Percentiles rank a stretch among this genome's conserved stretches.
phyloP scores from a whole-genome alignment of 495 filamentous ascomycete genomes.

The Talaromyces liani region DNA sequence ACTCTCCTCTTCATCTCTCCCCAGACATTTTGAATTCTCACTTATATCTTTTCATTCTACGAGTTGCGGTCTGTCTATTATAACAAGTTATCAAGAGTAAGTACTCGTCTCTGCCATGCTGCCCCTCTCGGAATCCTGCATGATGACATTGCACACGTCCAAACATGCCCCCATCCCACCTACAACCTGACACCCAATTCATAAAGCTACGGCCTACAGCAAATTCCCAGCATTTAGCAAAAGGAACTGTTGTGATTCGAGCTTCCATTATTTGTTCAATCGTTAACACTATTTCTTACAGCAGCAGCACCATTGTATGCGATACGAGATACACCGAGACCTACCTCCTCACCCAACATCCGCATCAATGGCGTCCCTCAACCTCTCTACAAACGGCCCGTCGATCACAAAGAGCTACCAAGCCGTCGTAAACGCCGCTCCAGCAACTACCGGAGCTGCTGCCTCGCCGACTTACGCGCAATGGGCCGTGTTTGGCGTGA shows the following conservation, averaged over 20 bases:
- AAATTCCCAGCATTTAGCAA: neutral
- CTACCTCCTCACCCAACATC: neutral
- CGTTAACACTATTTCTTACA: neutral
- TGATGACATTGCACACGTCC: neutral
- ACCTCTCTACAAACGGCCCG: constrained; percentile 81
- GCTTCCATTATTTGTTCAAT: neutral
- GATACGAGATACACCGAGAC: neutral
- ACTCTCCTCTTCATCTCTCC: neutral
- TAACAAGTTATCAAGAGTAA: neutral
- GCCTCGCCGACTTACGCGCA: constrained; percentile 64
- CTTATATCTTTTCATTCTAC: neutral
- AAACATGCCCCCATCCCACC: neutral
- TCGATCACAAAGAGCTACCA: constrained; percentile 92
- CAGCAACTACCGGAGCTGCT: constrained; percentile 55
- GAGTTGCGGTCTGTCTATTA: neutral
- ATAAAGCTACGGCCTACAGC: neutral
- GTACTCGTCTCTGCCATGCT: neutral
- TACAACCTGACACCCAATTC: neutral
- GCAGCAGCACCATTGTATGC: neutral
- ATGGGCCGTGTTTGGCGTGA: constrained; percentile 91
- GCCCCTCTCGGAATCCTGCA: neutral
- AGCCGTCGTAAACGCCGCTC: constrained; percentile 67
- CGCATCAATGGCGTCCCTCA: constrained; percentile 75
- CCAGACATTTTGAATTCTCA: neutral
- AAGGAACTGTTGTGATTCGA: neutral